A percentile compares a stretch with the other conserved stretches of the same genome.
phyloP scores from a whole-genome alignment of 225 moss, liverwort and hornwort genomes.

The Straminergon stramineum region DNA sequence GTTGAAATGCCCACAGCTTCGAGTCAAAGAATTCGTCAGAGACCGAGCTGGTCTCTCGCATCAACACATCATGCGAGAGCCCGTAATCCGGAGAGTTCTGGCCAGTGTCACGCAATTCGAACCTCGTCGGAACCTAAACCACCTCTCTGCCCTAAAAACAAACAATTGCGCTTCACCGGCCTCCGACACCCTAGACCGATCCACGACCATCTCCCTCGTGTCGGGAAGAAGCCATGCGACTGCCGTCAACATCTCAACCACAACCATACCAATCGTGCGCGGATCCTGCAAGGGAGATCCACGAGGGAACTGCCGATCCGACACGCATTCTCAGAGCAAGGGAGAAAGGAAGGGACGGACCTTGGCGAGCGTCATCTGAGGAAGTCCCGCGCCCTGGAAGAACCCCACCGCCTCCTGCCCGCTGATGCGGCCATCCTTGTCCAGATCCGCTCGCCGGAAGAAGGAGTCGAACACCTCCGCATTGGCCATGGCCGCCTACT shows the following conservation, averaged over 20 bases:
- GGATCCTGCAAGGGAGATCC: background rate
- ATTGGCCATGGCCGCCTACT: conserved; percentile 65
- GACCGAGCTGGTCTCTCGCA: background rate
- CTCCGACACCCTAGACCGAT: background rate
- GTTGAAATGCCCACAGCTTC: background rate
- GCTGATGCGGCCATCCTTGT: conserved; percentile 93
- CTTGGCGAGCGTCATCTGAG: conserved; percentile 94
- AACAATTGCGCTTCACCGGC: background rate
- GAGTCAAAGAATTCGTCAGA: background rate
- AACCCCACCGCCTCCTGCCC: conserved; percentile 88
- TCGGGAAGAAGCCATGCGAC: background rate
- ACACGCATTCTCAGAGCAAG: background rate
- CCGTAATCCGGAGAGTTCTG: background rate
- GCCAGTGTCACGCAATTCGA: background rate
- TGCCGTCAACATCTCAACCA: background rate
- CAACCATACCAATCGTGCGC: background rate
- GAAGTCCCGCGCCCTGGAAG: conserved; percentile 88
- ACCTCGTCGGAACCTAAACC: background rate
- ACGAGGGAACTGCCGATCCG: background rate
- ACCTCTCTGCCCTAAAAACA: background rate
- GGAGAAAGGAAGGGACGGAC: conserved; percentile 12
- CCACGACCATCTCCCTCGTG: background rate
- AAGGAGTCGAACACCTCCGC: conserved; percentile 75
- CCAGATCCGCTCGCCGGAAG: conserved; percentile 89
- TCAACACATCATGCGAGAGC: background rate